phyloP scores from a whole-genome alignment of 1,284 basidiomycete species.

The Ganoderma boninense region DNA sequence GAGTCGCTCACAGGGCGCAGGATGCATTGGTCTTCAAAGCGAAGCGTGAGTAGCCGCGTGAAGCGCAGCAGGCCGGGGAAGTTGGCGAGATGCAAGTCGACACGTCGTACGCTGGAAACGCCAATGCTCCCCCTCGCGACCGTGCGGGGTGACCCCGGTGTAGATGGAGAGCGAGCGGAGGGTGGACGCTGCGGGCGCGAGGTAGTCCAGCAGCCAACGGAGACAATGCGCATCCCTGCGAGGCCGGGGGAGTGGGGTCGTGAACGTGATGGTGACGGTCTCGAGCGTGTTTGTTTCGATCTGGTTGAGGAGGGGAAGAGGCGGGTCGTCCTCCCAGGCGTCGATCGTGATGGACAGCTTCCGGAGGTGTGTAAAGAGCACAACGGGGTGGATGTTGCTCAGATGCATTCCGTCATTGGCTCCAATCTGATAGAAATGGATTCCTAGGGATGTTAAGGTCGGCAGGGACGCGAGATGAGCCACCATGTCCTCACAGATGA shows the following conservation, averaged over 20 bases:
- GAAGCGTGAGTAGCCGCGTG: neutral
- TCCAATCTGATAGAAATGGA: neutral
- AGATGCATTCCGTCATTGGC: neutral
- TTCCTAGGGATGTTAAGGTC: neutral
- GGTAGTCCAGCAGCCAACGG: neutral
- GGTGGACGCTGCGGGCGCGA: neutral
- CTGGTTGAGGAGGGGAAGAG: neutral
- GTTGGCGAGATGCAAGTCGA: neutral
- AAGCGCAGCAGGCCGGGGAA: neutral
- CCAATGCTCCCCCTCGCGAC: neutral
- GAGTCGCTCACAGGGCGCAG: neutral
- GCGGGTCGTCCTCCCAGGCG: neutral
- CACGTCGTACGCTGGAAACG: neutral
- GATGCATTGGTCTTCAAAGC: neutral
- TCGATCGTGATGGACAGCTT: neutral
- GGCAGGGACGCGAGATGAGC: too few species aligned
- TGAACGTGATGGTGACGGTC: neutral
- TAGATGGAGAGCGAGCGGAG: neutral
- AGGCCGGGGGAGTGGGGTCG: too few species aligned
- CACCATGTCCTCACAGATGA: too few species aligned
- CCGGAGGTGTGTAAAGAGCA: neutral
- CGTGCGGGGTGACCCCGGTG: neutral
- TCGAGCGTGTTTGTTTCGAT: neutral
- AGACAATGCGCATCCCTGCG: neutral
- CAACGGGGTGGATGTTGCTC: neutral